Evolutionary conservation across 805 yeast species (phyloP).

Genomic region (Lipomyces lipofer): DNA sequence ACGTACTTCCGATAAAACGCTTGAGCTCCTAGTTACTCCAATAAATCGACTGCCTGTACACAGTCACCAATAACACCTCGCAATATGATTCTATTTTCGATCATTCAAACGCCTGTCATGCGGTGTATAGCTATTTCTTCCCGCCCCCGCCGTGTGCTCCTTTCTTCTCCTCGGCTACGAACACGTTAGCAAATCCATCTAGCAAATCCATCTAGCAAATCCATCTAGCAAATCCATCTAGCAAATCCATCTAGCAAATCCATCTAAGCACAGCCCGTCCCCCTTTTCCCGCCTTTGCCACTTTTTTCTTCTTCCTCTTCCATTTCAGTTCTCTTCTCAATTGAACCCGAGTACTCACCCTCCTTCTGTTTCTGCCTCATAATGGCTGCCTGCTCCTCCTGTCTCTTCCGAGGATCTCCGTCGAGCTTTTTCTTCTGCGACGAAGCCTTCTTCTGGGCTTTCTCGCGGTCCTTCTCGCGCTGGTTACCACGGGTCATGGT

Average conservation of each 20-base stretch:
- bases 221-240: background rate
- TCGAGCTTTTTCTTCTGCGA: slow-evolving; percentile 65
- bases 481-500: slow-evolving; percentile 81
- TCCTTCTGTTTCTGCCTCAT: slow-evolving; percentile 85
- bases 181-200: background rate
- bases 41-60: too few species aligned
- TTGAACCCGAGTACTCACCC: slow-evolving; percentile 45
- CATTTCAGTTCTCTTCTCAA: background rate
- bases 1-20: too few species aligned
- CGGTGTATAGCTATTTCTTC: too few species aligned
- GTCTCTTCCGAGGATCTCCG: slow-evolving; percentile 84
- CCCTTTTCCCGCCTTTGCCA: too few species aligned
- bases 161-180: slow-evolving; percentile 22
- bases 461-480: slow-evolving; percentile 89
- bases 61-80: too few species aligned
- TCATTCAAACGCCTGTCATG: too few species aligned
- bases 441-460: slow-evolving; percentile 68
- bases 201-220: background rate
- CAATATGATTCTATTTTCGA: too few species aligned
- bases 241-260: too few species aligned
- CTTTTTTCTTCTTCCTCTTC: background rate
- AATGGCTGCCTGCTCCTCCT: slow-evolving; percentile 87
- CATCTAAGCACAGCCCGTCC: too few species aligned
- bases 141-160: slow-evolving; percentile 10
- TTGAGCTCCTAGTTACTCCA: too few species aligned